Conservation (phyloP, 2,329 filamentous ascomycete genomes). For the Exophiala oligosperma region DNA sequence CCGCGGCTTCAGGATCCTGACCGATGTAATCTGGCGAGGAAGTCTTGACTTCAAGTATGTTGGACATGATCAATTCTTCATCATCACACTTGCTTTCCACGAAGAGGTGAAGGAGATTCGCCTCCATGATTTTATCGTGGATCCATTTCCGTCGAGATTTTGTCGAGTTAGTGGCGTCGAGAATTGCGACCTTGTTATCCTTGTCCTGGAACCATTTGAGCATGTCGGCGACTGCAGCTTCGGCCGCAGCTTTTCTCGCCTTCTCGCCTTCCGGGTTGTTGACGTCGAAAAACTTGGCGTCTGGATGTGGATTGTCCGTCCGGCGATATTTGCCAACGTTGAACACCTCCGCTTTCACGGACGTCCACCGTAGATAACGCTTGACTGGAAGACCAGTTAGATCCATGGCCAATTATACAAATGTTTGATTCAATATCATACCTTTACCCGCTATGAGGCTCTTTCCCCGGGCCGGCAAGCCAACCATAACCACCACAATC, state of each 20-base stretch:
- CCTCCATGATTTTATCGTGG: constrained; percentile 70
- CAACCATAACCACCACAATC: constrained; percentile 99
- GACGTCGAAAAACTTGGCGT: constrained; percentile 92
- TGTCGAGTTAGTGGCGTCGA: constrained; percentile 96
- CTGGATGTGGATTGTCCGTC: constrained; percentile 82
- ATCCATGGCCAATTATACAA: background rate
- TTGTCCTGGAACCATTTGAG: constrained; percentile 79
- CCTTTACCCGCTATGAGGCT: constrained; percentile 97
- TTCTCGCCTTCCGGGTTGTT: constrained; percentile 88
- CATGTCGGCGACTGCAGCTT: constrained; percentile 93
- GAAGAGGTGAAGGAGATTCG: constrained; percentile 82
- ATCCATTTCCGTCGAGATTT: constrained; percentile 90
- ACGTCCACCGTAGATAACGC: constrained; percentile 95
- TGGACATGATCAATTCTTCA: constrained; percentile 94
- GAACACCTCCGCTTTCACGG: constrained; percentile 90
- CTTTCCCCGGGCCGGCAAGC: constrained; percentile 91
- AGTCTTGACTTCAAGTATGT: constrained; percentile 96
- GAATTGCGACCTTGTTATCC: constrained; percentile 82
- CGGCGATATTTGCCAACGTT: constrained; percentile 97
- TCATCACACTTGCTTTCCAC: constrained; percentile 98
- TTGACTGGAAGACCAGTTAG: constrained; percentile 59
- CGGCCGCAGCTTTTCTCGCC: constrained; percentile 80
- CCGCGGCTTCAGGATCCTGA: constrained; percentile 89
- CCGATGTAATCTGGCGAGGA: constrained; percentile 85
- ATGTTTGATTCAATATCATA: constrained; percentile 39